Evolutionary conservation across 2,329 filamentous ascomycete genomes (phyloP).

Genomic region (Aspergillus sp.): DNA sequence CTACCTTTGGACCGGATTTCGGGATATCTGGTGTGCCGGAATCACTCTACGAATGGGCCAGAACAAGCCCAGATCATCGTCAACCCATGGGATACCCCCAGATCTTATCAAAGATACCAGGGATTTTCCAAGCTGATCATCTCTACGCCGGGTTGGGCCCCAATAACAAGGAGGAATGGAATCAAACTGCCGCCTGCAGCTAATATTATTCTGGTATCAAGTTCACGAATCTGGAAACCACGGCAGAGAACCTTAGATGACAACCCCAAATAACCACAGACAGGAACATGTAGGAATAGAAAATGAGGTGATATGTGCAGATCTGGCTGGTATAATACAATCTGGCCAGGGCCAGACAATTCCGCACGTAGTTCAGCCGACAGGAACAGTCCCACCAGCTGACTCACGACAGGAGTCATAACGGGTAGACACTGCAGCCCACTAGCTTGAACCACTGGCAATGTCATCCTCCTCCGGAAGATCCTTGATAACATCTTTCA

Average conservation of each 20-base stretch:
- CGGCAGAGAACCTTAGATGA: background rate
- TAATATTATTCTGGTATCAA: constrained; percentile 10
- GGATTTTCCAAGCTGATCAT: background rate
- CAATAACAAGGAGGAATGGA: background rate
- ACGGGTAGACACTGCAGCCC: background rate
- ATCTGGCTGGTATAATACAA: constrained; percentile 27
- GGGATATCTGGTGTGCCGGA: too few species aligned
- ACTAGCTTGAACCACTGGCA: constrained; percentile 26
- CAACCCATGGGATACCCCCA: background rate
- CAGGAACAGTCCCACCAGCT: background rate
- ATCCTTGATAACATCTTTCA: constrained; percentile 70
- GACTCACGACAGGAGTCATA: constrained; percentile 2
- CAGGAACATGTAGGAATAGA: background rate
- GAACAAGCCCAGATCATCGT: background rate
- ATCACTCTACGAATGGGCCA: background rate
- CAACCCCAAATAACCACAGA: background rate
- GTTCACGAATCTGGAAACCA: background rate
- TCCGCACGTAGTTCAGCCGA: background rate
- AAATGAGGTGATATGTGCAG: constrained; percentile 16
- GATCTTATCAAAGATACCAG: background rate
- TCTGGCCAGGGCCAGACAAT: constrained; percentile 12
- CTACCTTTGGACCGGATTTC: too few species aligned
- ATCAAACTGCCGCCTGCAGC: constrained; percentile 11
- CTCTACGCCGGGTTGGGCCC: background rate
- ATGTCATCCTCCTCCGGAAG: constrained; percentile 63